Evolutionary conservation across 768 basidiomycete species (phyloP), one percentile per base, ranked within the genome.

Genomic region (Mrakia hoshinonis): DNA sequence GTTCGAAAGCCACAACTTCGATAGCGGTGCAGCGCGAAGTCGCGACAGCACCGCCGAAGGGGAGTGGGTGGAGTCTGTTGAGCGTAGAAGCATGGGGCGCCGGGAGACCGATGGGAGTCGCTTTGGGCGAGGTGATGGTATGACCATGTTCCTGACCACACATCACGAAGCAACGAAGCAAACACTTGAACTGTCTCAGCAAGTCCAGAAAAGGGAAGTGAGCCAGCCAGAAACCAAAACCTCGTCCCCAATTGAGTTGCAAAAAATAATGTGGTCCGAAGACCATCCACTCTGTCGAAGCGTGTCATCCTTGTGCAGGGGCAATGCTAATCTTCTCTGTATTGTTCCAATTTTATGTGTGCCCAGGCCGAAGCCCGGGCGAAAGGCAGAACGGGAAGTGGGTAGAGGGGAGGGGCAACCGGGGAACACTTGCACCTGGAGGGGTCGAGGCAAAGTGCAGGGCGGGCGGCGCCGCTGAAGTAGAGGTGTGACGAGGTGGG

Each of bases 311-410:
- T 52, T 52, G 51, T 52, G 51, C 51, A 52, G 51, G 51, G 51
- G 51, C 51, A 52, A 52, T 52, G 51, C 51, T 52, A 52, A 52
- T 54, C 52, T 54, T 54, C 52, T 54, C 52, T 54, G 52, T 54
- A 54, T 54, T 54, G 52, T 54, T 54, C 52, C 52, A 54, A 54
- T 54, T 54, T 54, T 54, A 54, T 54, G 52, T 24, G 24, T 54
- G 52, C 24, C 52, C 52, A 51, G 52, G 52, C 24, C 26, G 24
- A 29, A 29, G 22, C 52, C 52, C 52, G 52, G 52, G 24, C 52
- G 22, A 11, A n/a, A 54, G 52, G n/a, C n/a, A n/a, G n/a, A n/a
- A n/a, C n/a, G n/a, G n/a, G n/a, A n/a, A n/a, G n/a, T n/a, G n/a
- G n/a, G n/a, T n/a, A n/a, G n/a, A n/a, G n/a, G n/a, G n/a, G n/a